phyloP scores from a whole-genome alignment of 495 filamentous ascomycete genomes.

The Podospora appendiculata region DNA sequence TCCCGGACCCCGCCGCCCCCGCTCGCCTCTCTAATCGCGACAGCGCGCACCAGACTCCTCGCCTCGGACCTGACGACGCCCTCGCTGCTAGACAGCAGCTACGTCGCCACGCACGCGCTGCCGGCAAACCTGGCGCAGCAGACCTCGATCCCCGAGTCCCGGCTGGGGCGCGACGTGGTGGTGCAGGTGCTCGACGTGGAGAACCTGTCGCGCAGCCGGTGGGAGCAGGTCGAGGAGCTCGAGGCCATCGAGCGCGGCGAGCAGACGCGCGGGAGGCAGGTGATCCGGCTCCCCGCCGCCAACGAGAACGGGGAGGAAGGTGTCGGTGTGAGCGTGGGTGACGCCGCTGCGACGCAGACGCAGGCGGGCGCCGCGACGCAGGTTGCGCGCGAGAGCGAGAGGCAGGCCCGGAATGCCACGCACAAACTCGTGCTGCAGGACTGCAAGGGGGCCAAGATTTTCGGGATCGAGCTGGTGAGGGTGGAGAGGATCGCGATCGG shows the following conservation, averaged over 20 bases:
- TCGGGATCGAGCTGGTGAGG: slow-evolving; percentile 63
- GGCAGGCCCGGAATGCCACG: slow-evolving; percentile 41
- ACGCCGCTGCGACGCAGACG: not conserved
- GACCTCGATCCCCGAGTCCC: slow-evolving; percentile 40
- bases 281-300: slow-evolving; percentile 58
- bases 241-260: slow-evolving; percentile 82
- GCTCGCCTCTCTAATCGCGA: slow-evolving; percentile 63
- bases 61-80: slow-evolving; percentile 65
- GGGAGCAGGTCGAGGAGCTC: slow-evolving; percentile 79
- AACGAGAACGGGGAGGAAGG: slow-evolving; percentile 22
- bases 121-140: slow-evolving; percentile 37
- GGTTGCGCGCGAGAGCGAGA: not conserved
- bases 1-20: slow-evolving; percentile 47
- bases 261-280: slow-evolving; percentile 69
- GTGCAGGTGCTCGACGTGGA: slow-evolving; percentile 82
- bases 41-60: slow-evolving; percentile 74
- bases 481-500: slow-evolving; percentile 58
- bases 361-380: not conserved
- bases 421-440: slow-evolving; percentile 84
- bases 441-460: slow-evolving; percentile 57
- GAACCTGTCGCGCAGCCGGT: slow-evolving; percentile 67
- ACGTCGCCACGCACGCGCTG: slow-evolving; percentile 42
- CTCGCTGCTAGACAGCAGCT: slow-evolving; percentile 34
- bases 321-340: slow-evolving; percentile 9
- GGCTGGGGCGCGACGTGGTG: slow-evolving; percentile 50